Percentiles rank a stretch among this genome's conserved stretches.
These are phyloP conservation scores for Mycena capillaripes DNA, from an alignment of 768 basidiomycete genomes.

Conservation along the genomic window DNA sequence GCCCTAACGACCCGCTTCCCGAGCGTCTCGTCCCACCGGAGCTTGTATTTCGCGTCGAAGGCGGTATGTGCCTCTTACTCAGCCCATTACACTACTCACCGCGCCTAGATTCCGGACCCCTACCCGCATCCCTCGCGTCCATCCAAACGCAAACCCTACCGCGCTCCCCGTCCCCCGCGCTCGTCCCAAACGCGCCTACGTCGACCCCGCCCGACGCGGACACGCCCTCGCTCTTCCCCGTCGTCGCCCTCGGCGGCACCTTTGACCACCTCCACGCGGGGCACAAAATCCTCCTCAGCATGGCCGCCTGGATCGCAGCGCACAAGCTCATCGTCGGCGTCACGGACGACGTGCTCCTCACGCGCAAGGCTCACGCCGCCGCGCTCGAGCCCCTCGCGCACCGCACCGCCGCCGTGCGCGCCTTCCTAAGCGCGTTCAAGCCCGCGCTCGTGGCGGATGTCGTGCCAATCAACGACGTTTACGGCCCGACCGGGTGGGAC, in stretches of 20 bases:
- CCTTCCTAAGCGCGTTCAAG: conserved; percentile 80
- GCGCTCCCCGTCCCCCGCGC: conserved; percentile 40
- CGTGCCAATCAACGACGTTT: conserved; percentile 86
- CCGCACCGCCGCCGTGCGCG: conserved; percentile 71
- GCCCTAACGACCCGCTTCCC: conserved; percentile 60
- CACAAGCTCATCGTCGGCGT: conserved; percentile 92
- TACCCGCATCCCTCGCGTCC: conserved; percentile 58
- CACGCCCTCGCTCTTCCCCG: conserved; percentile 61
- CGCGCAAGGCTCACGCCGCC: conserved; percentile 77
- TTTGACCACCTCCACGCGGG: conserved; percentile 99
- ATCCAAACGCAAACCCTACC: conserved; percentile 55
- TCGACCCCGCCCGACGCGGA: conserved; percentile 19
- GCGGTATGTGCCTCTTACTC: conserved; percentile 51
- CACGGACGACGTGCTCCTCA: conserved; percentile 80
- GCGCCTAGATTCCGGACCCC: conserved; percentile 53
- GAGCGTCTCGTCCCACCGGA: conserved; percentile 60
- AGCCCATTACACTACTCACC: conserved; percentile 6
- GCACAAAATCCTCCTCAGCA: conserved; percentile 96
- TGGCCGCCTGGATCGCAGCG: conserved; percentile 87
- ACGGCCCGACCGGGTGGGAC: conserved; percentile 92
- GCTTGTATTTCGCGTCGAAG: conserved; percentile 63
- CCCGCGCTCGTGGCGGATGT: conserved; percentile 76
- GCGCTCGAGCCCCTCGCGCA: conserved; percentile 72
- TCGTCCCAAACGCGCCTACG: conserved; percentile 25
- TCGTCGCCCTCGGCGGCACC: conserved; percentile 93